Evolutionary conservation across 2,329 filamentous ascomycete species (phyloP).

Genomic region (Stenocarpella maydis): DNA sequence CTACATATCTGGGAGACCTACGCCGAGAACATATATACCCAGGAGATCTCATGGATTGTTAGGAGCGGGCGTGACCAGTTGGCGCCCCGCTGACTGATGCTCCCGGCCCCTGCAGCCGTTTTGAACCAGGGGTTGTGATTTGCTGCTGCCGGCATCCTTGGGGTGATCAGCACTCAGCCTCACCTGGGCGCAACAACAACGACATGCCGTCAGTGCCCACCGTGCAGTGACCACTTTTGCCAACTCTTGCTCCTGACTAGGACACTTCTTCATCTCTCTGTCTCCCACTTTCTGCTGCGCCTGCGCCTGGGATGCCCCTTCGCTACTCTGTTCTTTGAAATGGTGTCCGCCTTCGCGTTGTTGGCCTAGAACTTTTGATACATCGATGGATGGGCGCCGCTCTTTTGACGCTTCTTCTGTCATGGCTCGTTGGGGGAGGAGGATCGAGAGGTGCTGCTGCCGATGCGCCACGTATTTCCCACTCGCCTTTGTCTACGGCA

Average conservation of each 20-base stretch:
- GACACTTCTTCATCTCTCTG: not conserved
- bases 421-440: constrained; percentile 72
- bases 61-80: not conserved
- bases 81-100: constrained; percentile 12
- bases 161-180: constrained; percentile 27
- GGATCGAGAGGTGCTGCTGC: constrained; percentile 85
- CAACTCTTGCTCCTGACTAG: not conserved
- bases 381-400: constrained; percentile 35
- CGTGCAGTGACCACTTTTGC: not conserved
- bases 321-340: constrained; percentile 2
- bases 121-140: constrained; percentile 20
- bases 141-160: constrained; percentile 12
- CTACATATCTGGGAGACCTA: too few relatives aligned
- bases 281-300: not conserved
- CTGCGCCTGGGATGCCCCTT: not conserved
- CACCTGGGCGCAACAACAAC: constrained; percentile 24
- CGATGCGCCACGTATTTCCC: constrained; percentile 81
- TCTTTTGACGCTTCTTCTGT: constrained; percentile 46
- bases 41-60: too few relatives aligned
- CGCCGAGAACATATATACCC: too few relatives aligned
- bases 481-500: constrained; percentile 84
- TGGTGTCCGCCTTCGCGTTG: constrained; percentile 1
- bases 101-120: constrained; percentile 23
- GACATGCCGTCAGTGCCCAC: constrained; percentile 19
- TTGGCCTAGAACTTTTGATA: constrained; percentile 16